phyloP scores from a whole-genome alignment of 176 grass and related monocot species.

The Phyllostachys edulis region DNA sequence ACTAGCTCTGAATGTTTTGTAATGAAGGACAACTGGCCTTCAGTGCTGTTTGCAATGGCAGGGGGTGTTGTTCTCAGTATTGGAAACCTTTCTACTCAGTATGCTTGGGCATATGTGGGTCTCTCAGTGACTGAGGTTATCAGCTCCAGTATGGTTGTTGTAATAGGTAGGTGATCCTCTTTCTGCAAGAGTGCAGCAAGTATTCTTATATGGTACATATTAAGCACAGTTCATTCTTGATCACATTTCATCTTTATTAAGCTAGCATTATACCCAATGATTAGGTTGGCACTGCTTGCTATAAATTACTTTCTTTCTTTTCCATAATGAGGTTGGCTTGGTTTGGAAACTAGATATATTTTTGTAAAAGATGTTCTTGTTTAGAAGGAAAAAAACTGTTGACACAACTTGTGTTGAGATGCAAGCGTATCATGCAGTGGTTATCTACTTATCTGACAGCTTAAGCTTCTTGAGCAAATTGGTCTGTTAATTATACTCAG shows the following conservation, averaged over 20 bases:
- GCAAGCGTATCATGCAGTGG: background rate
- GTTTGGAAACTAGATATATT: background rate
- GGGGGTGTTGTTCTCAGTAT: conserved; percentile 68
- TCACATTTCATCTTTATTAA: background rate
- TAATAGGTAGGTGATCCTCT: conserved; percentile 48
- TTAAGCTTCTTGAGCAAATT: background rate
- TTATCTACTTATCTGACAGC: background rate
- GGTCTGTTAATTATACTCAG: background rate
- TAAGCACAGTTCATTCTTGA: background rate
- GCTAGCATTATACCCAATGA: background rate
- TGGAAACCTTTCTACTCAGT: conserved; percentile 73
- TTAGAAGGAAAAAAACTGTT: background rate
- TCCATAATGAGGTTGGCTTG: background rate
- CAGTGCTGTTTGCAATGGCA: conserved; percentile 71
- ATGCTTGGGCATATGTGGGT: conserved; percentile 78
- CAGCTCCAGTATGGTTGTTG: conserved; percentile 67
- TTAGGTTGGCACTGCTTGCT: background rate
- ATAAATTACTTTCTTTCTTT: background rate
- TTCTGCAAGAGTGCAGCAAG: background rate
- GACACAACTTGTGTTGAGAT: background rate
- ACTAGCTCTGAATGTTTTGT: conserved; percentile 16
- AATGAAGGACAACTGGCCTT: conserved; percentile 69
- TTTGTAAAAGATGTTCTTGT: background rate
- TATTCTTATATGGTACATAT: background rate
- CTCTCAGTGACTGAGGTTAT: conserved; percentile 77